Conservation (phyloP, 768 basidiomycete genomes). For the Suillus subaureus region DNA sequence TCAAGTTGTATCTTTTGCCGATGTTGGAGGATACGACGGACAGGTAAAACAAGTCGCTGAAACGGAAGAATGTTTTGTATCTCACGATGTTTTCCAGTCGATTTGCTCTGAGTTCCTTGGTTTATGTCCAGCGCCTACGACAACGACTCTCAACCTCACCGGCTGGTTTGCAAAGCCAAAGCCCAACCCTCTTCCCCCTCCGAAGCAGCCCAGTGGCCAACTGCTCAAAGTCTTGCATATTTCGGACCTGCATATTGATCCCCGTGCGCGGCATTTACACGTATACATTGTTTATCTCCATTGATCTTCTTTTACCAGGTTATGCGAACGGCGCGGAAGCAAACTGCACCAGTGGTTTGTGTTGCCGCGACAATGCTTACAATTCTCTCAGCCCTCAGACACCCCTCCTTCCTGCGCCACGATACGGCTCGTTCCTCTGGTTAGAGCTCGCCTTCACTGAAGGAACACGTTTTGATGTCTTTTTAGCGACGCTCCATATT, state of each 20-base stretch:
- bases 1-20: conserved; percentile 70
- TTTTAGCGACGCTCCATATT: conserved; percentile 61
- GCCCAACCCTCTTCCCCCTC: conserved; percentile 62
- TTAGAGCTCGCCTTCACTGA: conserved; percentile 19
- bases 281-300: conserved; percentile 2
- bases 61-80: neutral
- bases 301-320: conserved; percentile 40
- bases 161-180: conserved; percentile 80
- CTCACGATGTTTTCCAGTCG: conserved; percentile 37
- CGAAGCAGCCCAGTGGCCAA: conserved; percentile 61
- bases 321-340: conserved; percentile 72
- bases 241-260: conserved; percentile 79
- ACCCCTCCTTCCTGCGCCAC: conserved; percentile 60
- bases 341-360: conserved; percentile 67
- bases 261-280: conserved; percentile 44
- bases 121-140: conserved; percentile 57
- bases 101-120: conserved; percentile 62
- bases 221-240: conserved; percentile 73
- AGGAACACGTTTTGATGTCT: conserved; percentile 15
- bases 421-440: conserved; percentile 69
- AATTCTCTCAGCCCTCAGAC: conserved; percentile 53
- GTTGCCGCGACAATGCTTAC: conserved; percentile 60
- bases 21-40: conserved; percentile 74
- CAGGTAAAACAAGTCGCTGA: conserved; percentile 44
- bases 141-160: conserved; percentile 62